Conservation (phyloP, 2,329 filamentous ascomycete species). For the Talaromyces islandicus region DNA sequence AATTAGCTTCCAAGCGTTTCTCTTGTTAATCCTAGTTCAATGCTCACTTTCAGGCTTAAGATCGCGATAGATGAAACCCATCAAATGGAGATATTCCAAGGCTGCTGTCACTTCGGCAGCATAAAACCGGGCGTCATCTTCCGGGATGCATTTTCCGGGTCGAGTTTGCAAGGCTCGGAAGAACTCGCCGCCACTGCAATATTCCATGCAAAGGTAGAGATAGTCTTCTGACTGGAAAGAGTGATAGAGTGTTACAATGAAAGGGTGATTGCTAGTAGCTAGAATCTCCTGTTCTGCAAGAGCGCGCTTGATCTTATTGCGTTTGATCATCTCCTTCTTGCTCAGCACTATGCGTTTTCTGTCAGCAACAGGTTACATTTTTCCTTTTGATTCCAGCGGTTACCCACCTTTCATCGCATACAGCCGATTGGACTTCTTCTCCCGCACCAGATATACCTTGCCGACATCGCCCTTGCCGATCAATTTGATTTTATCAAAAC, state of each 20-base stretch:
- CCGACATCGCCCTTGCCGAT: slow-evolving; percentile 98
- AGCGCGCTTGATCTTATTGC: slow-evolving; percentile 99
- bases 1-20: neutral
- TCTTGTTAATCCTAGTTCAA: neutral
- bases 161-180: slow-evolving; percentile 94
- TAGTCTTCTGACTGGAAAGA: slow-evolving; percentile 99
- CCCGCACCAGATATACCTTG: slow-evolving; percentile 93
- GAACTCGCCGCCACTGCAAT: slow-evolving; percentile 97
- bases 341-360: slow-evolving; percentile 67
- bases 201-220: slow-evolving; percentile 99
- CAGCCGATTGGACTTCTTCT: slow-evolving; percentile 92
- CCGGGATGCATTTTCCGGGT: slow-evolving; percentile 93
- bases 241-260: slow-evolving; percentile 97
- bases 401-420: slow-evolving; percentile 95
- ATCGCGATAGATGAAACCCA: slow-evolving; percentile 99
- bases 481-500: slow-evolving; percentile 99
- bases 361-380: slow-evolving; percentile 32
- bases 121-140: slow-evolving; percentile 95
- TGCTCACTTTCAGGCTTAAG: slow-evolving; percentile 88
- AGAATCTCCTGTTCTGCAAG: slow-evolving; percentile 96
- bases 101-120: slow-evolving; percentile 96
- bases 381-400: neutral
- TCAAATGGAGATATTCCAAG: slow-evolving; percentile 91
- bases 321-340: slow-evolving; percentile 99
- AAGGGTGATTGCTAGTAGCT: slow-evolving; percentile 96